Evolutionary conservation across 2,329 filamentous ascomycete species (phyloP), one percentile per base, ranked within the genome.

Genomic region (Lithohypha guttulata): DNA sequence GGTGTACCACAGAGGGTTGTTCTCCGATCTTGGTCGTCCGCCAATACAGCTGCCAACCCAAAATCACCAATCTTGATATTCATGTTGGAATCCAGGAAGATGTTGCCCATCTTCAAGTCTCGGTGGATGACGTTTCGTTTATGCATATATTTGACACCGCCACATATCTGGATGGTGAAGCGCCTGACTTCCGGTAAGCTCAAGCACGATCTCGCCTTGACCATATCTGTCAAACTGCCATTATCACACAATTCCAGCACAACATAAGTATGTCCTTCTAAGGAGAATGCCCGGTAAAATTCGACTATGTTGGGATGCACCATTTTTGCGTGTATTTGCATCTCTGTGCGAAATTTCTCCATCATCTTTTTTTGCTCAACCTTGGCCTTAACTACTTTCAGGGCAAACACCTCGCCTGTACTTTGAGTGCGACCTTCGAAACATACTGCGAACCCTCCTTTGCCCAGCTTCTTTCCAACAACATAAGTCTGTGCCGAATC

Each of bases 251-350:
- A 68, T 59, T 98, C 89, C 19, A 98, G 71, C 32, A 96, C 83
- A 34, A 98, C 82, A 54, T 93, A 98, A 42, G 91, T 96, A 59
- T 80, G 87, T 48, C 76, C 79, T 49, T 85, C 73, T 59, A 87
- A 93, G 9, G 87, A 82, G 58, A 98, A 98, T 22, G 91, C 91
- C 51, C 89, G 79, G 54, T 93, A 77, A 60, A 98, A 98, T 52
- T 89, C 82, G 47, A 98, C 91, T 49, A 98, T 89, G 59, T 95
- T 94, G 38, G 83, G 82, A 56, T 98, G 91, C 42, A 80, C 79
- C 77, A 98, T 89, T 59, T 96, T 98, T 29, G 91, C 95, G 64
- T 98, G 91, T 44, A 98, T 95, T 62, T 96, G 89, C 5, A 98
- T 75, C 61, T 98, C 91, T 2, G 77, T 79, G 41, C 78, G 73